These are phyloP conservation scores for Geranomyces variabilis DNA, from an alignment of 192 early-diverging fungal genomes.

Conservation along the genomic window DNA sequence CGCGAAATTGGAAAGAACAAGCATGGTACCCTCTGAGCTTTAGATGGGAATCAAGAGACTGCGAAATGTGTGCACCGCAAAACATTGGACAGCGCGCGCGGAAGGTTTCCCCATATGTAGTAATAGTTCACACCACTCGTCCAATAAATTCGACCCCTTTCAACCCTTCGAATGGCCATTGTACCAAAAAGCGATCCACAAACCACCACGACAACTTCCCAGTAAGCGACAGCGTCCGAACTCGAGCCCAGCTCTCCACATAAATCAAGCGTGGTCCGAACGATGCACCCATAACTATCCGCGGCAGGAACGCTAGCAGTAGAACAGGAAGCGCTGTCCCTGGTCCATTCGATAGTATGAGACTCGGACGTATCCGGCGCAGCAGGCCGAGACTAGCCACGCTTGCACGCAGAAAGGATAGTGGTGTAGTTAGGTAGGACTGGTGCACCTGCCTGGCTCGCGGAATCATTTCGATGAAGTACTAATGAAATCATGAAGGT, in stretches of 20 bases:
- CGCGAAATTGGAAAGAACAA: too few relatives aligned
- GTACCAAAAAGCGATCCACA: constrained; percentile 84
- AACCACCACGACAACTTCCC: constrained; percentile 80
- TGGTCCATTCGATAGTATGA: constrained; percentile 84
- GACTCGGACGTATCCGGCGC: not conserved
- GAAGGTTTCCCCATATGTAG: too few relatives aligned
- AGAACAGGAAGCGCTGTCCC: constrained; percentile 82
- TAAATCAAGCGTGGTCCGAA: constrained; percentile 67
- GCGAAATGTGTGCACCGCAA: too few relatives aligned
- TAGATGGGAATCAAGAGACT: too few relatives aligned
- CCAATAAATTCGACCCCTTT: constrained; percentile 44
- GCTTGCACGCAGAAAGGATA: not conserved
- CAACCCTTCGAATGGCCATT: constrained; percentile 69
- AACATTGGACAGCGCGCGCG: too few relatives aligned
- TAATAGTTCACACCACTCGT: constrained; percentile 27
- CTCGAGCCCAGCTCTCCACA: constrained; percentile 92
- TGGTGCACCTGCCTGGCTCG: constrained; percentile 15
- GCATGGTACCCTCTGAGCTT: too few relatives aligned
- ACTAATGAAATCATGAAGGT: constrained; percentile 2
- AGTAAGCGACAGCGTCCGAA: constrained; percentile 80
- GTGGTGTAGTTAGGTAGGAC: constrained; percentile 18
- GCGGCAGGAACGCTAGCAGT: constrained; percentile 60
- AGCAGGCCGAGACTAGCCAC: constrained; percentile 1
- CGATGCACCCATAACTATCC: constrained; percentile 48
- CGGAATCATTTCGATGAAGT: constrained; percentile 11